These are phyloP conservation scores for Sideroxylon spinosum DNA, from an alignment of 179 eudicot genomes.

Conservation along the genomic window DNA sequence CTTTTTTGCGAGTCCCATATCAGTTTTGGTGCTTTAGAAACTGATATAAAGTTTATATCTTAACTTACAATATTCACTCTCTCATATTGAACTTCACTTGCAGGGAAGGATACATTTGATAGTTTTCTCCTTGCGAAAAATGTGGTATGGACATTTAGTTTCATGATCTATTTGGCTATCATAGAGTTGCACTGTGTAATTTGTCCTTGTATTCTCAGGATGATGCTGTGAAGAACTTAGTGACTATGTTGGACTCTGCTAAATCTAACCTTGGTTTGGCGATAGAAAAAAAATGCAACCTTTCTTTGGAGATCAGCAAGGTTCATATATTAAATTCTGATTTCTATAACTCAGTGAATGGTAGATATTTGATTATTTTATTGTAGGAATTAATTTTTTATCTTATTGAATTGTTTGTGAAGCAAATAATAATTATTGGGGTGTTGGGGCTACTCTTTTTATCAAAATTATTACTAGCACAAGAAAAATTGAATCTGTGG, in stretches of 20 bases:
- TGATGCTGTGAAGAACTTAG: conserved; percentile 32
- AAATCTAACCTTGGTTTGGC: conserved; percentile 54
- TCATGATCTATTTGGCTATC: not conserved
- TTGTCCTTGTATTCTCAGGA: conserved; percentile 34
- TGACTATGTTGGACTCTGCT: conserved; percentile 40
- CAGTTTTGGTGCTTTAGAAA: not conserved
- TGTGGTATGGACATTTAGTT: conserved; percentile 29
- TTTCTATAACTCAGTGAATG: conserved; percentile 8
- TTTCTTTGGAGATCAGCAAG: conserved; percentile 52
- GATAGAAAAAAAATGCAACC: conserved; percentile 31
- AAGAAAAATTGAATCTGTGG: not conserved
- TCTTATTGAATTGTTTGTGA: not conserved
- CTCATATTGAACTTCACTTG: conserved; percentile 23
- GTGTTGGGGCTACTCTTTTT: not conserved
- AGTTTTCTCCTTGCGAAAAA: conserved; percentile 16
- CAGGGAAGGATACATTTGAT: conserved; percentile 36
- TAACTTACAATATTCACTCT: not conserved
- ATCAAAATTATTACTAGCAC: not conserved
- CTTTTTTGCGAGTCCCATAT: not conserved
- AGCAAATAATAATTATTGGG: conserved; percentile 1
- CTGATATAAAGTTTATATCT: conserved; percentile 4
- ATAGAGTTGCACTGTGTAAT: not conserved
- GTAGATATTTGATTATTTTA: not conserved
- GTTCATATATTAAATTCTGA: conserved; percentile 26
- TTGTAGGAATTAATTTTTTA: not conserved